These are phyloP conservation scores for Puccinia polysora DNA, from an alignment of 1,284 basidiomycete genomes.

Conservation along the genomic window DNA sequence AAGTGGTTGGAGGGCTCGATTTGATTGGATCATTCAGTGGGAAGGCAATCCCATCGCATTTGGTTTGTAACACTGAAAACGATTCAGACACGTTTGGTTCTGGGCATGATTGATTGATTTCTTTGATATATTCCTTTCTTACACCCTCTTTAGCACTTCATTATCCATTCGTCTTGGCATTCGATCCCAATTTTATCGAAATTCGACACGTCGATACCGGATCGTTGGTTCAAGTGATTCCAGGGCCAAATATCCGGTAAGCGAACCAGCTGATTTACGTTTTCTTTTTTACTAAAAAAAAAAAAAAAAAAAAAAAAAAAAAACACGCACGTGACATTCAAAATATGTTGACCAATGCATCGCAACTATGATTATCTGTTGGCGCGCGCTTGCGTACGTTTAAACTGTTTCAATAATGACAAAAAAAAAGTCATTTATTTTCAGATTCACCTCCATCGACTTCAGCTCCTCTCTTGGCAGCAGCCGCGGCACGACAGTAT, in stretches of 20 bases:
- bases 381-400: conserved; percentile 16
- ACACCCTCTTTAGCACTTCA: conserved; percentile 76
- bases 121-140: conserved; percentile 24
- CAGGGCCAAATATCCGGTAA: conserved; percentile 55
- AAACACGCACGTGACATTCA: conserved; percentile 37
- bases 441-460: conserved; percentile 83
- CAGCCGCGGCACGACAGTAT: conserved; percentile 10
- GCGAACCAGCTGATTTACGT: conserved; percentile 13
- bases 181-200: conserved; percentile 94
- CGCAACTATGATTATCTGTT: conserved; percentile 31
- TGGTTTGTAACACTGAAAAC: conserved; percentile 60
- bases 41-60: conserved; percentile 90
- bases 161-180: conserved; percentile 94
- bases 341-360: too few relatives aligned
- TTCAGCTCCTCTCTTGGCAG: conserved; percentile 42
- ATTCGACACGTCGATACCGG: conserved; percentile 93
- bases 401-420: background rate
- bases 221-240: conserved; percentile 87
- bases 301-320: conserved; percentile 40
- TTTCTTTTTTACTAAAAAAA: conserved; percentile 41
- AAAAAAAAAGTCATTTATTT: conserved; percentile 66
- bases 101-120: background rate
- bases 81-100: conserved; percentile 17
- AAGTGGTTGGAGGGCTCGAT: conserved; percentile 83
- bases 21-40: conserved; percentile 93